Conservation (phyloP, 2,329 filamentous ascomycete genomes). For the Botrytis cinerea region DNA sequence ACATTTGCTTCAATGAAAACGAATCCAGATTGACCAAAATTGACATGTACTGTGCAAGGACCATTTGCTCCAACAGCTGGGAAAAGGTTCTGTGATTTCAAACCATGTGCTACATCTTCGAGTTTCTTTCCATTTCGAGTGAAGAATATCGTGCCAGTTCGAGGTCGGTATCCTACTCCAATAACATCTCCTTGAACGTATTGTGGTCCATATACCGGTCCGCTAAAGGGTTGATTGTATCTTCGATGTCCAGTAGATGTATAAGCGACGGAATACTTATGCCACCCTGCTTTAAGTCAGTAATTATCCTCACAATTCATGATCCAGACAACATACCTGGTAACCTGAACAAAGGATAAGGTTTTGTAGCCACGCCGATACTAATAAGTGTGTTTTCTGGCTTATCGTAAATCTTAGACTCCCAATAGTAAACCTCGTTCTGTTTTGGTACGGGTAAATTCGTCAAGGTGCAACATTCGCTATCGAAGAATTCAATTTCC, state of each 20-base stretch:
- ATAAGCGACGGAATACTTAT: conserved; percentile 91
- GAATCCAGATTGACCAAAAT: conserved; percentile 96
- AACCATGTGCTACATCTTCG: conserved; percentile 88
- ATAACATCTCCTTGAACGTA: conserved; percentile 94
- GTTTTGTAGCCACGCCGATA: conserved; percentile 94
- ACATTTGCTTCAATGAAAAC: conserved; percentile 99
- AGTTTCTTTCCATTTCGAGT: conserved; percentile 97
- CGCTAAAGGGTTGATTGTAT: conserved; percentile 87
- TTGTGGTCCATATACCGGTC: conserved; percentile 77
- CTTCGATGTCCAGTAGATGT: conserved; percentile 83
- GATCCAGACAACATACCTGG: conserved; percentile 65
- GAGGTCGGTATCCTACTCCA: conserved; percentile 90
- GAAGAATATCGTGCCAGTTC: conserved; percentile 95
- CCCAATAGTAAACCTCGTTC: conserved; percentile 99
- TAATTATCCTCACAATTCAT: conserved; percentile 4
- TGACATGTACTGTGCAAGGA: conserved; percentile 89
- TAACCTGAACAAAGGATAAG: conserved; percentile 90
- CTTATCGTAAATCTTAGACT: conserved; percentile 98
- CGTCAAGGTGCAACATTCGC: conserved; percentile 79
- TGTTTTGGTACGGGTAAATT: conserved; percentile 97
- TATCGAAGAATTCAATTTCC: conserved; percentile 98
- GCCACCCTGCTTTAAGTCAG: conserved; percentile 62
- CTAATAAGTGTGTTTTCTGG: conserved; percentile 83
- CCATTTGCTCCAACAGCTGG: conserved; percentile 96
- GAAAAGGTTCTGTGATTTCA: conserved; percentile 96